Base-by-base conservation (phyloP, 75 land plant species). In the Cunninghamia lanceolata region DNA sequence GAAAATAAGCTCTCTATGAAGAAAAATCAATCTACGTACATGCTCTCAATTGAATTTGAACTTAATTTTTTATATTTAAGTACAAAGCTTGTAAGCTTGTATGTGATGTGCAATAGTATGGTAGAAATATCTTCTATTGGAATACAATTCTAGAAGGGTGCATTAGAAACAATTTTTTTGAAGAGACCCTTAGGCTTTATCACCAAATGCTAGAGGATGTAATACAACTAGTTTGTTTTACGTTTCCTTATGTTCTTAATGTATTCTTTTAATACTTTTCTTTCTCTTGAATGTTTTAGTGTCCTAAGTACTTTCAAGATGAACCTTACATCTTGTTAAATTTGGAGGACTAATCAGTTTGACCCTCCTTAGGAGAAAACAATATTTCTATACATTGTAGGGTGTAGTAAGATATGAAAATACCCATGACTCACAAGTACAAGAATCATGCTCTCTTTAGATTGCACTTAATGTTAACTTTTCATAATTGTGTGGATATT, bases 181-280 rank as follows among this genome's bases (percentile, higher is more conserved):
- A 87, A 16, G 82, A 56, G 53, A 88, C 95, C 3, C 68, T 92
- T 21, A 84, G 85, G 32, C 54, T 91, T 81, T 94, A 87, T 79
- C 2, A 85, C 13, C 50, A 63, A 17, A 91, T 94, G 92, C 25
- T 87, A 5, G 42, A 47, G 2, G 85, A 32, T 30, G 91, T 92
- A 11, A 35, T 89, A 71, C 25, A 4, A 32, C 91, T 92, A 9
- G 88, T 89, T 28, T 89, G 91, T 15, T 88, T 87, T 82, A 91
- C 94, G 11, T 89, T 90, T 77, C 90, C 93, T 17, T 88, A 86
- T 86, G 88, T 92, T 38, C 85, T 93, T 16, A 89, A 56, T 56
- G 13, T 2, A 70, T 70, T 70, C 14, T 70, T 70, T 32, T 11
- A 32, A 8, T 70, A 70, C 9, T n/a, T 0, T 9, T 13, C 30